Conservation (phyloP, 2,329 filamentous ascomycete genomes). For the Phoma sp. region DNA sequence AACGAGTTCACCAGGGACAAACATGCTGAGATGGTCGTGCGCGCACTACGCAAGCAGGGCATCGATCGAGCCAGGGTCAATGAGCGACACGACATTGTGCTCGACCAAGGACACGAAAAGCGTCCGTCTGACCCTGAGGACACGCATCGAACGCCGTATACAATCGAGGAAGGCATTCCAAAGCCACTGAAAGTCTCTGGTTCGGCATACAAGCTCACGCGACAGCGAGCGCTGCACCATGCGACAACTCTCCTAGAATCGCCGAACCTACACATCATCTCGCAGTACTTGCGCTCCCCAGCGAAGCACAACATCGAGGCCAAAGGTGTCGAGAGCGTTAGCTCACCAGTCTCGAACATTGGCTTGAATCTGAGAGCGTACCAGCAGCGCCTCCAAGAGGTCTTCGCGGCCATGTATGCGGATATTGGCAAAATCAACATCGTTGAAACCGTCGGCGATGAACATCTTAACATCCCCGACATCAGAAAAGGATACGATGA, state of each 20-base stretch:
- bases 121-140: conserved; percentile 42
- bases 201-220: conserved; percentile 91
- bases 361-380: conserved; percentile 60
- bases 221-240: conserved; percentile 83
- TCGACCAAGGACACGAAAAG: conserved; percentile 58
- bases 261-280: conserved; percentile 73
- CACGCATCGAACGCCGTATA: conserved; percentile 55
- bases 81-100: conserved; percentile 89
- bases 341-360: conserved; percentile 83
- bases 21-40: conserved; percentile 91
- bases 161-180: conserved; percentile 36
- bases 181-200: conserved; percentile 79
- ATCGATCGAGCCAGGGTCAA: conserved; percentile 75
- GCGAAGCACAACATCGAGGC: conserved; percentile 78
- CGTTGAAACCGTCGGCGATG: conserved; percentile 59
- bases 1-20: conserved; percentile 79
- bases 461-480: conserved; percentile 57
- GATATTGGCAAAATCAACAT: conserved; percentile 46
- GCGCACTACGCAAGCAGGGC: conserved; percentile 71
- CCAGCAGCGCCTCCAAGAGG: conserved; percentile 54
- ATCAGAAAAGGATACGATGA: conserved; percentile 69
- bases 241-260: conserved; percentile 86
- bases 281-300: conserved; percentile 76
- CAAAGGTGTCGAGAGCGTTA: conserved; percentile 88
- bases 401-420: conserved; percentile 73